These are phyloP conservation scores for Candida pseudoviswanathii DNA, from an alignment of 1,139 yeast species.

Conservation along the genomic window DNA sequence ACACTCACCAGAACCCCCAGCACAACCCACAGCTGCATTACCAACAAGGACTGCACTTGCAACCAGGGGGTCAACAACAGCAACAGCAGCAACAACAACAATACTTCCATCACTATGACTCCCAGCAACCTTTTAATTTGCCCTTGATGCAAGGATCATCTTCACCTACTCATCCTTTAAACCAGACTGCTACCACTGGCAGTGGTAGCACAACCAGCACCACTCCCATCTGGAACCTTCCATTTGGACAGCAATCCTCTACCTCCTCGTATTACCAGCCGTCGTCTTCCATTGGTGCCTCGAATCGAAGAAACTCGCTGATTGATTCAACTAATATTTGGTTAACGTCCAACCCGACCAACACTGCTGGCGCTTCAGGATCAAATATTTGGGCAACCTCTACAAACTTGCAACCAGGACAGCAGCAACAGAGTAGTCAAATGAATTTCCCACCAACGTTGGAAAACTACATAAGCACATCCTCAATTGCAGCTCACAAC, in stretches of 20 bases:
- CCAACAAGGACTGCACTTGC: neutral
- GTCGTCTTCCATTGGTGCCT: neutral
- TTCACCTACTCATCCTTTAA: slow-evolving; percentile 1
- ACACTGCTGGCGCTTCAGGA: neutral
- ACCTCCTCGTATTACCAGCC: slow-evolving; percentile 3
- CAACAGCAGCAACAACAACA: slow-evolving; percentile 4
- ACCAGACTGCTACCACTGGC: neutral
- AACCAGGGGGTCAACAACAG: neutral
- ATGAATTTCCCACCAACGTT: neutral
- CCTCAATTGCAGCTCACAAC: slow-evolving; percentile 6
- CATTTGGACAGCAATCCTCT: neutral
- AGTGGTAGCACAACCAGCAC: neutral
- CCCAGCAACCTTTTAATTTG: neutral
- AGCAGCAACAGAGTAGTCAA: neutral
- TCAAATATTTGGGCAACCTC: slow-evolving; percentile 8
- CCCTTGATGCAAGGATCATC: neutral
- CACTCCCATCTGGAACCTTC: slow-evolving; percentile 5
- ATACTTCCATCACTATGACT: slow-evolving; percentile 1
- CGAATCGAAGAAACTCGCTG: slow-evolving; percentile 8
- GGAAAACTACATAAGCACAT: slow-evolving; percentile 14
- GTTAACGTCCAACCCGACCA: slow-evolving; percentile 1
- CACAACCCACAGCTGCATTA: neutral
- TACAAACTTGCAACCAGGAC: neutral
- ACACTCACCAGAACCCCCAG: neutral
- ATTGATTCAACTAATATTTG: slow-evolving; percentile 13